Base-by-base conservation (phyloP, 2,329 filamentous ascomycete species). In the Fusarium sp. region DNA sequence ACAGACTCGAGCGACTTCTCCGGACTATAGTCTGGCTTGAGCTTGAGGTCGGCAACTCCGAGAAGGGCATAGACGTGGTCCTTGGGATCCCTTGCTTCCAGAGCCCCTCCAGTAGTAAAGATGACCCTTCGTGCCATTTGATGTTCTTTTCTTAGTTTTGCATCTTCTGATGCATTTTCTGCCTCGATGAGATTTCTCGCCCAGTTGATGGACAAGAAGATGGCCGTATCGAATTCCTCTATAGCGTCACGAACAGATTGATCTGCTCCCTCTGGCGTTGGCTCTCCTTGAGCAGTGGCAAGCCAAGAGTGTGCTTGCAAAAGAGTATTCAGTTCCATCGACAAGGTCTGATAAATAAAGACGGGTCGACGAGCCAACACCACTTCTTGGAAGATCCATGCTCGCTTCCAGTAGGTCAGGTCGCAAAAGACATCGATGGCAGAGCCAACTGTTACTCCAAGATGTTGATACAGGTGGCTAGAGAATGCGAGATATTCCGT, bases 351-450 rank as follows among this genome's bases (percentile, higher is more conserved):
- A 18, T 59, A 34, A 0, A 65, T n/a, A 2, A 64, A 33, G 2
- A 59, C 11, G 8, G 34, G 20, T 0, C 25, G 29, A 3, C 8
- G 36, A 4, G 62, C 29, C 6, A 64, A 29, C 1, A 36, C 53
- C 1, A 64, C 3, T 5, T 64, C 62, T 23, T 65, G 62, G 8
- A 64, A 64, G 11, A 54, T 29, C 53, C 60, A 64, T 10, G 44
- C 53, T 25, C 62, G 60, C 14, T 34, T 9, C 61, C 61, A 60
- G 31, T 61, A 64, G 6, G 2, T 23, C 27, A 55, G 20, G 1
- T 7, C 4, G 10, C 25, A 11, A 1, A 49, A 25, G 3, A 4
- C 5, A 1, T 14, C 11, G 3, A 61, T 4, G 9, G 46, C 46
- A 7, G 44, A 9, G 2, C 14, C 36, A n/a, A 23, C 18, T 9